A percentile compares a stretch with the other conserved stretches of the same genome.
phyloP scores from a whole-genome alignment of 192 early-diverging fungal genomes.

The Entophlyctis helioformis region DNA sequence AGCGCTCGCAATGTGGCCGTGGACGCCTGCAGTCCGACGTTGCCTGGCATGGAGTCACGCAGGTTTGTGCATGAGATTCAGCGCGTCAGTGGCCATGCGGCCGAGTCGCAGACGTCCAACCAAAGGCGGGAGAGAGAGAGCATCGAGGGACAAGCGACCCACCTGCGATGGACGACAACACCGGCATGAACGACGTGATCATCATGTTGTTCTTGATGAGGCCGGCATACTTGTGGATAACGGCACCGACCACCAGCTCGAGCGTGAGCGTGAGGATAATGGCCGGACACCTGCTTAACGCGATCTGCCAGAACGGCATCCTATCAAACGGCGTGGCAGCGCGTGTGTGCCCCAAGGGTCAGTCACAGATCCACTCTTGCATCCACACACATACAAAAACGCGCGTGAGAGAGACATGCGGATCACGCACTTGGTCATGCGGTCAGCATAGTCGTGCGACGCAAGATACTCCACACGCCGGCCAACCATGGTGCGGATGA shows the following conservation, averaged over 20 bases:
- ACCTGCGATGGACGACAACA: constrained; percentile 29
- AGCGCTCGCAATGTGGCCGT: constrained; percentile 31
- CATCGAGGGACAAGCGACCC: neutral
- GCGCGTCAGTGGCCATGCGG: too few species aligned
- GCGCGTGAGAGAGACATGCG: too few species aligned
- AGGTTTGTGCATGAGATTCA: too few species aligned
- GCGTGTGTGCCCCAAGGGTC: too few species aligned
- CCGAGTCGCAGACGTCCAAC: too few species aligned
- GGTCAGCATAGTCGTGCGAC: constrained; percentile 13
- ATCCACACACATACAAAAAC: too few species aligned
- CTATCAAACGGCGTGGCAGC: too few species aligned
- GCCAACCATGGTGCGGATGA: constrained; percentile 8
- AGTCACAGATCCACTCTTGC: too few species aligned
- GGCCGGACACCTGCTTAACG: constrained; percentile 20
- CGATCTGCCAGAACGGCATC: constrained; percentile 25
- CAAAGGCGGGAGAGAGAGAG: neutral
- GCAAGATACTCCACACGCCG: constrained; percentile 8
- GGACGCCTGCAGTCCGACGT: constrained; percentile 28
- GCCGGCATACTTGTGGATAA: constrained; percentile 11
- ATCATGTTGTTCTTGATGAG: constrained; percentile 12
- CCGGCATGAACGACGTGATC: constrained; percentile 24
- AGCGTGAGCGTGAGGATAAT: constrained; percentile 21
- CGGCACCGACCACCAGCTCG: constrained; percentile 21
- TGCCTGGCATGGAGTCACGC: constrained; percentile 12
- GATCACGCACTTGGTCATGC: too few species aligned